Percentiles rank a stretch among this genome's conserved stretches.
Evolutionary conservation across 768 basidiomycete species (phyloP).

Genomic region (Chalciporus pseudorubinellus): DNA sequence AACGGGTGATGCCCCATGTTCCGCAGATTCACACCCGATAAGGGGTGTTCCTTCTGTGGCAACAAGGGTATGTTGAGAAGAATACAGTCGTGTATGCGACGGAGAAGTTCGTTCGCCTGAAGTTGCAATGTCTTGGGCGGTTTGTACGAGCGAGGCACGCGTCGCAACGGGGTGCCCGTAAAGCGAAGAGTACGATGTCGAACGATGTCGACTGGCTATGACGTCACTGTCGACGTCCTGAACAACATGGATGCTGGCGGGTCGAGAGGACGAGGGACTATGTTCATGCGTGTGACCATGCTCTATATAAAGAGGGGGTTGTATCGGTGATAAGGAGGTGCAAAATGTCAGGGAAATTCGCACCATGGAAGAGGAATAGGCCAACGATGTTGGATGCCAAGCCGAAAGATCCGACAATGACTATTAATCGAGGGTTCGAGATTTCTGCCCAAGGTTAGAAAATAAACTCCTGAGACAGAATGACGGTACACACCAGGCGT

Average conservation of each 20-base stretch:
- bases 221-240: slow-evolving; percentile 16
- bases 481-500: slow-evolving; percentile 56
- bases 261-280: slow-evolving; percentile 37
- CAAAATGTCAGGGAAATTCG: slow-evolving; percentile 19
- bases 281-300: slow-evolving; percentile 62
- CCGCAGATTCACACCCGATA: slow-evolving; percentile 25
- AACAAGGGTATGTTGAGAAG: neutral
- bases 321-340: slow-evolving; percentile 8
- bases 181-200: slow-evolving; percentile 55
- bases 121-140: slow-evolving; percentile 76
- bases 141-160: slow-evolving; percentile 71
- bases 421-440: slow-evolving; percentile 81
- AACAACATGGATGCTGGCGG: slow-evolving; percentile 36
- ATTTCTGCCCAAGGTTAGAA: slow-evolving; percentile 57
- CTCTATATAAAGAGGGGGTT: slow-evolving; percentile 43
- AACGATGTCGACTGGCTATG: slow-evolving; percentile 32
- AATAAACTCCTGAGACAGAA: neutral
- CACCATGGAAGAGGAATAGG: slow-evolving; percentile 92
- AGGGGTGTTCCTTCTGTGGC: slow-evolving; percentile 47
- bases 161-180: slow-evolving; percentile 76
- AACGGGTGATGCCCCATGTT: slow-evolving; percentile 3
- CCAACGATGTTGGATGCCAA: slow-evolving; percentile 91
- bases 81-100: slow-evolving; percentile 5
- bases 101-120: slow-evolving; percentile 13
- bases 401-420: slow-evolving; percentile 87